Conservation (phyloP, 1,139 yeast genomes). For the Sugiyamaella paludigena region DNA sequence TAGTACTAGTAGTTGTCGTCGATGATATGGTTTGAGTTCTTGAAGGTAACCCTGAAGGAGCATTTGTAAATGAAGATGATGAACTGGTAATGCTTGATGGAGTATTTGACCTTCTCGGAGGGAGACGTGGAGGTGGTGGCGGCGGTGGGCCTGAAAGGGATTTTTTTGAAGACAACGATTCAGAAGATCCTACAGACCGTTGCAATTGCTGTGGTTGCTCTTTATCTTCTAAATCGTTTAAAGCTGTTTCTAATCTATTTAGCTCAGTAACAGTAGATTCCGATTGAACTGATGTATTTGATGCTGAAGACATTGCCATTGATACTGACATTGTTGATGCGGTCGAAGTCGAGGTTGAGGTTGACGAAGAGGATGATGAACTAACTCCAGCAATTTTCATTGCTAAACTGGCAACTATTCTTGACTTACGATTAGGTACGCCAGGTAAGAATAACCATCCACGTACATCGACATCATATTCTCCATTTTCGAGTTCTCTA, state of each 20-base stretch:
- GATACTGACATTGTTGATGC: conserved; percentile 55
- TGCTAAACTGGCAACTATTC: conserved; percentile 64
- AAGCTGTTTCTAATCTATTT: background rate
- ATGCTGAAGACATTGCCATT: conserved; percentile 43
- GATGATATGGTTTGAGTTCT: too few relatives aligned
- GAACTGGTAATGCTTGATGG: background rate
- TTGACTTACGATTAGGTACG: conserved; percentile 64
- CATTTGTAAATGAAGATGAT: too few relatives aligned
- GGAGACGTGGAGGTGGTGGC: background rate
- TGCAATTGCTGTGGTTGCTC: background rate
- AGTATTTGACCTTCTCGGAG: background rate
- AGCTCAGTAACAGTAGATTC: conserved; percentile 2
- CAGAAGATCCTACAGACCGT: too few relatives aligned
- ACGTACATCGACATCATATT: conserved; percentile 56
- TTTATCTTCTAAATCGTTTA: background rate
- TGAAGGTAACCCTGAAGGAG: too few relatives aligned
- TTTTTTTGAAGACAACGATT: conserved; percentile 14
- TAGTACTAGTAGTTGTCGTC: too few relatives aligned
- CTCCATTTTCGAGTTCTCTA: conserved; percentile 37
- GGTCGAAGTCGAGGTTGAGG: background rate
- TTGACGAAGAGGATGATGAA: background rate
- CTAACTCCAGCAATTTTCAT: conserved; percentile 58
- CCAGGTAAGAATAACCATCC: conserved; percentile 79
- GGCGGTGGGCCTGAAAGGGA: conserved; percentile 1
- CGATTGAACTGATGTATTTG: background rate